Percentiles rank a stretch among this genome's conserved stretches.
phyloP scores from a whole-genome alignment of 768 basidiomycete species.

The Boletus tomentosulus region DNA sequence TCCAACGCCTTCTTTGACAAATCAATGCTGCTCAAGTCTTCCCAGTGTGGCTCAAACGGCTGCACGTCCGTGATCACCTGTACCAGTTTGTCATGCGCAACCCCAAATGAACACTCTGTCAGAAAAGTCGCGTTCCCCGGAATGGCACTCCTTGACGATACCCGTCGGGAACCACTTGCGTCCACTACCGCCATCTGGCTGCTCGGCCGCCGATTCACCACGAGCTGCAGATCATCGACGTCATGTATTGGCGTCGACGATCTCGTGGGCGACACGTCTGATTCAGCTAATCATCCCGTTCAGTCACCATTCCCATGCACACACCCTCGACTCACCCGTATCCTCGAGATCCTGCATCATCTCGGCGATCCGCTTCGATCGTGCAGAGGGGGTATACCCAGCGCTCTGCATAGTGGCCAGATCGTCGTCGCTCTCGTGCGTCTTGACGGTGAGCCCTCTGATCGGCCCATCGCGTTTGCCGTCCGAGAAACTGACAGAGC shows the following conservation, averaged over 20 bases:
- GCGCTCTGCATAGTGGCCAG: slow-evolving; percentile 23
- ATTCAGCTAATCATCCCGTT: slow-evolving; percentile 22
- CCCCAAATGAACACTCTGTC: slow-evolving; percentile 95
- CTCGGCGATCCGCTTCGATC: slow-evolving; percentile 78
- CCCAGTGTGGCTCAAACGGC: slow-evolving; percentile 95
- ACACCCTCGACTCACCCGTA: slow-evolving; percentile 50
- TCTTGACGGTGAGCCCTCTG: slow-evolving; percentile 44
- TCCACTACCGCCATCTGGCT: slow-evolving; percentile 24
- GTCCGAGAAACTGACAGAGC: slow-evolving; percentile 96
- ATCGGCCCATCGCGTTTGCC: slow-evolving; percentile 91
- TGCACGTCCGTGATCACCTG: slow-evolving; percentile 92
- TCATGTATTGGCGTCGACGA: slow-evolving; percentile 43
- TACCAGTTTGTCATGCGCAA: slow-evolving; percentile 88
- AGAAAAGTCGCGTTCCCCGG: slow-evolving; percentile 64
- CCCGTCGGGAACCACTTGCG: slow-evolving; percentile 32
- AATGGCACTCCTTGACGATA: slow-evolving; percentile 40
- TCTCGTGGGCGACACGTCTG: slow-evolving; percentile 57
- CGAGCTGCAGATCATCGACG: slow-evolving; percentile 44
- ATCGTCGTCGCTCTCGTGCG: slow-evolving; percentile 38
- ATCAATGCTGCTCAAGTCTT: slow-evolving; percentile 69
- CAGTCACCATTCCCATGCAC: slow-evolving; percentile 1
- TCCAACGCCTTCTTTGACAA: slow-evolving; percentile 58
- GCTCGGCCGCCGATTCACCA: slow-evolving; percentile 40
- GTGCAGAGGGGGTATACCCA: slow-evolving; percentile 50
- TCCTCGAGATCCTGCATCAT: slow-evolving; percentile 74